These are phyloP conservation scores for Sugiyamaella lignohabitans DNA, from an alignment of 805 yeast genomes.

Conservation along the genomic window DNA sequence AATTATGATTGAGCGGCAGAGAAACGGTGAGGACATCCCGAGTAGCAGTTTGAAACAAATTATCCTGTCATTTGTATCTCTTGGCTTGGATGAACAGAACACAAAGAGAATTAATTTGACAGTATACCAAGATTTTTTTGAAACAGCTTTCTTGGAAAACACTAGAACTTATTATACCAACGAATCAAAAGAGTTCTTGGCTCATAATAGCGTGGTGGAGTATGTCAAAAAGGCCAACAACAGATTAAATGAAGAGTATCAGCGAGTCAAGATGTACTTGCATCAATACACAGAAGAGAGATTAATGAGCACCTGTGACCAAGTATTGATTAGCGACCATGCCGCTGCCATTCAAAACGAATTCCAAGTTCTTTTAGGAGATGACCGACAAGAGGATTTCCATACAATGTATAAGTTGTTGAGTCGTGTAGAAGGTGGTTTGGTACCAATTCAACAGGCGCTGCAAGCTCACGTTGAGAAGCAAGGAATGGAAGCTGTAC, in stretches of 20 bases:
- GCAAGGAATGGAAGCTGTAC: constrained; percentile 56
- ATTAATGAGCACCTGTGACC: constrained; percentile 68
- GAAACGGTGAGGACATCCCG: constrained; percentile 71
- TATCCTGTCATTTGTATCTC: constrained; percentile 76
- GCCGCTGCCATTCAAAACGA: constrained; percentile 70
- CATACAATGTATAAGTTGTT: constrained; percentile 70
- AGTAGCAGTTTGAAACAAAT: constrained; percentile 62
- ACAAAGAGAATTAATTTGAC: constrained; percentile 75
- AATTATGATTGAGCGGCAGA: constrained; percentile 66
- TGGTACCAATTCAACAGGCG: constrained; percentile 67
- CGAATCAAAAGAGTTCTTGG: constrained; percentile 63
- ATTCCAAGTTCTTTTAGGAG: constrained; percentile 67
- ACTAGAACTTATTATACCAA: constrained; percentile 49
- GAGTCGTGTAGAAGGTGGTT: constrained; percentile 69
- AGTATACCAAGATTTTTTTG: constrained; percentile 77
- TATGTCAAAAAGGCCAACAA: constrained; percentile 82
- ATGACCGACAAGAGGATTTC: constrained; percentile 64
- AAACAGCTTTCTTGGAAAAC: constrained; percentile 62
- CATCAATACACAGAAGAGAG: constrained; percentile 80
- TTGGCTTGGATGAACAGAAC: constrained; percentile 89
- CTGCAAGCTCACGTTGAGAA: constrained; percentile 67
- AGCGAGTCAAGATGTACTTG: constrained; percentile 68
- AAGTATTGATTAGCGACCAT: constrained; percentile 71
- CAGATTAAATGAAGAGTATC: constrained; percentile 76
- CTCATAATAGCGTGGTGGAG: constrained; percentile 76